These are phyloP conservation scores for Hippophae rhamnoides DNA, from an alignment of 306 rosid species.

Conservation along the genomic window DNA sequence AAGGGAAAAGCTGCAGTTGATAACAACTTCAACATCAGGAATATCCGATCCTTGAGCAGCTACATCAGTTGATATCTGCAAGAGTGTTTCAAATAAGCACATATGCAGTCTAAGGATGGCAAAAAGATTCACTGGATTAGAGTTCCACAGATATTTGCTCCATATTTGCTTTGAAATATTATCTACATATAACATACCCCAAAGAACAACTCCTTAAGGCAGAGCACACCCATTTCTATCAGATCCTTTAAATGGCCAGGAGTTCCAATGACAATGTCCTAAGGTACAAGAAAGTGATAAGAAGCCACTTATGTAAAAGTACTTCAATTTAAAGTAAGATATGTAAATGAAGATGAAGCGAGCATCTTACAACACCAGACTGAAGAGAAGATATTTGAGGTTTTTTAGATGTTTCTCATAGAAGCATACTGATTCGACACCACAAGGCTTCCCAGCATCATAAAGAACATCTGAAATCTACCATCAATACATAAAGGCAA, in stretches of 20 bases:
- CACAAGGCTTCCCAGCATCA: conserved; percentile 79
- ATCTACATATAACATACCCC: conserved; percentile 42
- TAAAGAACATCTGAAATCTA: conserved; percentile 85
- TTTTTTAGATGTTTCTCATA: conserved; percentile 85
- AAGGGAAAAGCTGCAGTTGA: conserved; percentile 86
- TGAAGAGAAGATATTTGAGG: conserved; percentile 73
- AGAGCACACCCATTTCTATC: conserved; percentile 69
- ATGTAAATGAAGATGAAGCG: conserved; percentile 18
- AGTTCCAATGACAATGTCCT: conserved; percentile 95
- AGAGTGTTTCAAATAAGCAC: conserved; percentile 4
- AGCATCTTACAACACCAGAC: conserved; percentile 79
- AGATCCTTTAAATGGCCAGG: conserved; percentile 95
- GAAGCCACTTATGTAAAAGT: not conserved
- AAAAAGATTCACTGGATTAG: too few relatives aligned
- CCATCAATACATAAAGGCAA: conserved; percentile 19
- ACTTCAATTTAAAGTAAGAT: not conserved
- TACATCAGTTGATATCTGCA: conserved; percentile 91
- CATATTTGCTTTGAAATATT: too few relatives aligned
- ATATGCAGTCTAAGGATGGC: too few relatives aligned
- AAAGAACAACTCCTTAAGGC: conserved; percentile 70
- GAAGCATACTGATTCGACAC: conserved; percentile 62
- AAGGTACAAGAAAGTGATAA: not conserved
- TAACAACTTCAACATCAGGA: conserved; percentile 93
- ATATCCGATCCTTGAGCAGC: conserved; percentile 97
- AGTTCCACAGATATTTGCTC: too few relatives aligned